Base-by-base conservation (phyloP, 2,329 filamentous ascomycete genomes). In the Blumeriella jaapii region DNA sequence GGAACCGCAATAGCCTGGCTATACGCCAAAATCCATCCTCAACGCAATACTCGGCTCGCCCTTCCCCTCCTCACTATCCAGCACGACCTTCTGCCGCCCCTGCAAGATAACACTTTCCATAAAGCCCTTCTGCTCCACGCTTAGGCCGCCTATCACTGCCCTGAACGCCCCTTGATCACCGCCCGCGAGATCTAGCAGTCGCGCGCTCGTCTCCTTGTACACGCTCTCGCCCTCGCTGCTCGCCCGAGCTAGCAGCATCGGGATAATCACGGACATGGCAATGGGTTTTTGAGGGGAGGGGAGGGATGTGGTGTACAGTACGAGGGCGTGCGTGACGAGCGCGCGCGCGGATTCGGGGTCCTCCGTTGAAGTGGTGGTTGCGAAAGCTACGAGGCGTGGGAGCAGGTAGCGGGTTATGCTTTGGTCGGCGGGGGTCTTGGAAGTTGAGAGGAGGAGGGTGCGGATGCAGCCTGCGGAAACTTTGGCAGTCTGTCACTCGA, bases 401-500 rank as follows among this genome's bases (percentile, higher is more conserved):
- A 89, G 66, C 31, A 94, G 64, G 46, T 80, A 78, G 32, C 82
- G 71, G 2, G 78, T 72, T 33, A 96, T 78, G 40, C 71, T 74
- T 48, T 85, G 71, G 53, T 86, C 79, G 13, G 82, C 76, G 1
- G 67, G 47, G 40, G 78, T 70, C 45, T 74, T 63, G 33, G 71
- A 63, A 34, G 71, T 61, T 49, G 80, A 65, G 3, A 94, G 63
- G 18, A 96, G 67, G 6, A 96, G 69, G 6, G 86, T 91, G 38
- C 87, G 77, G 47, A 89, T 74, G 59, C 91, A 98, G 53, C 85
- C 86, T 42, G 85, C 82, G 1, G 91, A 86, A 37, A 95, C 87
- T 53, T 83, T 93, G 36, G 83, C 81, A 2, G 84, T 89, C 74
- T 80, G 35, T 19, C 31, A 24, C 22, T 24, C 22, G 14, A n/a